Evolutionary conservation across 129 eudicot genomes (phyloP).

Genomic region (Silybum marianum): DNA sequence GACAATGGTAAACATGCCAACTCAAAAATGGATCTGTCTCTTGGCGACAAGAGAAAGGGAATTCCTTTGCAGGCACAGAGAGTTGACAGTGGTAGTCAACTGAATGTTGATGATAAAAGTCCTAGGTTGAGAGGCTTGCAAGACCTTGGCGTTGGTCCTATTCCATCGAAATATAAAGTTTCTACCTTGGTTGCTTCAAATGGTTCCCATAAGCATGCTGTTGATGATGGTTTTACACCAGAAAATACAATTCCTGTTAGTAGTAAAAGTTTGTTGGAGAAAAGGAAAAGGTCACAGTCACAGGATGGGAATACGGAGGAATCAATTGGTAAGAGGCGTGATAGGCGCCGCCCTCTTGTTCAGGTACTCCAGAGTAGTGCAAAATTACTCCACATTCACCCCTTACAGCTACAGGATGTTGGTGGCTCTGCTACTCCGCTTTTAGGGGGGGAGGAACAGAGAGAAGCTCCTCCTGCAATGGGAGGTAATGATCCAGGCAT

Average conservation of each 20-base stretch:
- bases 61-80: constrained; percentile 23
- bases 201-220: constrained; percentile 22
- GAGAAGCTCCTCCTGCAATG: constrained; percentile 32
- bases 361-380: constrained; percentile 52
- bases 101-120: constrained; percentile 49
- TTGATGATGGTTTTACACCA: constrained; percentile 25
- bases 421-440: constrained; percentile 19
- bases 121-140: constrained; percentile 73
- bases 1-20: constrained; percentile 44
- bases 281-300: constrained; percentile 49
- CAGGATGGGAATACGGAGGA: constrained; percentile 45
- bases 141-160: constrained; percentile 55
- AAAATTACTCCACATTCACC: constrained; percentile 25
- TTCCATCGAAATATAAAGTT: constrained; percentile 39
- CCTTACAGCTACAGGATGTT: constrained; percentile 49
- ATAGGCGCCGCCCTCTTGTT: constrained; percentile 59
- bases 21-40: constrained; percentile 34
- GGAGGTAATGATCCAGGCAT: constrained; percentile 41
- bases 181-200: constrained; percentile 33
- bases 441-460: constrained; percentile 52
- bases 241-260: constrained; percentile 31
- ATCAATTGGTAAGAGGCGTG: constrained; percentile 51
- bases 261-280: constrained; percentile 34
- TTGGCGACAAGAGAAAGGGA: constrained; percentile 37
- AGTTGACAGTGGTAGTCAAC: constrained; percentile 32